These are phyloP conservation scores for Helicostylum pulchrum DNA, from an alignment of 192 early-diverging fungal species.

Conservation along the genomic window DNA sequence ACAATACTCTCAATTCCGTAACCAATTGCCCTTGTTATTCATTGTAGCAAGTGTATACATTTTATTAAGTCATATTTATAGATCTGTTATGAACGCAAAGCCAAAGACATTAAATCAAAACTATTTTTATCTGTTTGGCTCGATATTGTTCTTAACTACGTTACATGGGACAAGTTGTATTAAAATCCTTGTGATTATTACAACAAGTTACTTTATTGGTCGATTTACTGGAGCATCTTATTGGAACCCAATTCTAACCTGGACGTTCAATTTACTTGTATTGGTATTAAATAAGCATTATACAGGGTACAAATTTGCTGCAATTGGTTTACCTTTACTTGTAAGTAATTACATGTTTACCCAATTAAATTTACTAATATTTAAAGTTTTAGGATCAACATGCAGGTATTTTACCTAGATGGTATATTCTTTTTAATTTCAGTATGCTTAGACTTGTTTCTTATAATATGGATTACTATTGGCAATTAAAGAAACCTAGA, in stretches of 20 bases:
- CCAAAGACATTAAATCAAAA: conserved; percentile 28
- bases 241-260: conserved; percentile 64
- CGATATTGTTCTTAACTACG: conserved; percentile 57
- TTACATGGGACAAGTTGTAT: conserved; percentile 70
- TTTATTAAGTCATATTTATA: conserved; percentile 45
- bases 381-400: conserved; percentile 49
- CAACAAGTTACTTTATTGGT: conserved; percentile 65
- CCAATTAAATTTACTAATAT: background rate
- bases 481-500: conserved; percentile 40
- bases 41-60: conserved; percentile 47
- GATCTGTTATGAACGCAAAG: conserved; percentile 24
- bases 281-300: conserved; percentile 78
- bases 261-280: conserved; percentile 76
- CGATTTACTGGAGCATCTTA: conserved; percentile 46
- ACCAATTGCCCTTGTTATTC: conserved; percentile 53
- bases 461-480: conserved; percentile 91
- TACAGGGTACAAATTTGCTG: conserved; percentile 62
- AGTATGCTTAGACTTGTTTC: conserved; percentile 88
- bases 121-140: conserved; percentile 55
- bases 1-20: conserved; percentile 65
- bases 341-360: background rate
- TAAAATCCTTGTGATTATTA: conserved; percentile 66
- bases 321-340: conserved; percentile 8
- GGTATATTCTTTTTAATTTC: conserved; percentile 90
- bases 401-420: conserved; percentile 71